A percentile compares a stretch with the other conserved stretches of the same genome.
These are phyloP conservation scores for Gossypium mustelinum DNA, from an alignment of 345 rosid species.

Conservation along the genomic window DNA sequence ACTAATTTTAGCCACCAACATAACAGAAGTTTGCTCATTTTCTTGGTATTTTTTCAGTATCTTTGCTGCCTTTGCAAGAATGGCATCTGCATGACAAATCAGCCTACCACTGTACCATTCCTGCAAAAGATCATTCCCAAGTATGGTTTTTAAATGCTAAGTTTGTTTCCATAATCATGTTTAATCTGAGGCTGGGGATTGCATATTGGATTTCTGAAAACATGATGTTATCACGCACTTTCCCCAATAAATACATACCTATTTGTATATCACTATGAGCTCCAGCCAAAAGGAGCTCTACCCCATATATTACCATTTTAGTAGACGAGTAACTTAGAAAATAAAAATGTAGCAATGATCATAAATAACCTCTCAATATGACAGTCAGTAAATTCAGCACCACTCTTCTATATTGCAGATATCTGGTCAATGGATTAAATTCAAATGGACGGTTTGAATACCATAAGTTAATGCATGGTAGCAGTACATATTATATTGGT, in stretches of 20 bases:
- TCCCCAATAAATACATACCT: not conserved
- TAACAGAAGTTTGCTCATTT: slow-evolving; percentile 37
- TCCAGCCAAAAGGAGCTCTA: not conserved
- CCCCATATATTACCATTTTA: slow-evolving; percentile 4
- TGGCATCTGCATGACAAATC: slow-evolving; percentile 67
- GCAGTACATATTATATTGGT: not conserved
- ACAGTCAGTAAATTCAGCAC: not conserved
- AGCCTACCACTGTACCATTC: slow-evolving; percentile 74
- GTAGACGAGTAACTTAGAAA: slow-evolving; percentile 5
- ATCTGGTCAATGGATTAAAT: not conserved
- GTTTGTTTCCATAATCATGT: not conserved
- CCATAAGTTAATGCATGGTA: not conserved
- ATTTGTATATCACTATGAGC: not conserved
- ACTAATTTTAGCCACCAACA: slow-evolving; percentile 58
- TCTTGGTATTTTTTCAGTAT: slow-evolving; percentile 44
- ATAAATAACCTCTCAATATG: not conserved
- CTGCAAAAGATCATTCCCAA: slow-evolving; percentile 28
- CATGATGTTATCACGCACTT: not conserved
- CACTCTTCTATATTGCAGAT: not conserved
- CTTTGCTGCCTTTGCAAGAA: slow-evolving; percentile 57
- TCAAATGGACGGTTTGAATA: not conserved
- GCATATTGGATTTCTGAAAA: not conserved
- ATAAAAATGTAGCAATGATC: not conserved
- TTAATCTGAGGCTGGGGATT: not conserved
- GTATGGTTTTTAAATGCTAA: not conserved